phyloP scores from a whole-genome alignment of 441 rosid genomes.

The Lepidium campestre region DNA sequence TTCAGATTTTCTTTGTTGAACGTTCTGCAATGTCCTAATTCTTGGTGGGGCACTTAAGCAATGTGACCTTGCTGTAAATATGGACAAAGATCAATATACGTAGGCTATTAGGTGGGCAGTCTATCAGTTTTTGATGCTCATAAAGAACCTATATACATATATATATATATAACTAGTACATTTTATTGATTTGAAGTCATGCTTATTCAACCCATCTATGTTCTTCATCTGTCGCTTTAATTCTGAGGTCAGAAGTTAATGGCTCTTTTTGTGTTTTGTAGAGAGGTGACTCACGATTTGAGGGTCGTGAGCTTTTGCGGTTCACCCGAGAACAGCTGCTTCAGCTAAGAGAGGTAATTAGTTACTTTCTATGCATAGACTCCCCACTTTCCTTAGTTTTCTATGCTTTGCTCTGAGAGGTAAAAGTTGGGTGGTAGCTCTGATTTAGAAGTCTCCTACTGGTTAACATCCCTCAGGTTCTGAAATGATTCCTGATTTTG shows the following conservation, averaged over 20 bases:
- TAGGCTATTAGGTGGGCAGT: slow-evolving; percentile 17
- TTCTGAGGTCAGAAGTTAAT: slow-evolving; percentile 11
- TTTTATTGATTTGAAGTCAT: not conserved
- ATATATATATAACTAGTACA: not conserved
- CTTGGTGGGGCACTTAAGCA: slow-evolving; percentile 54
- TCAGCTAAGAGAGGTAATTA: slow-evolving; percentile 59
- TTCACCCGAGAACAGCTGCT: slow-evolving; percentile 72
- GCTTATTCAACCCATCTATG: not conserved
- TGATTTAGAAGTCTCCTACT: not conserved
- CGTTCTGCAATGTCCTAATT: slow-evolving; percentile 48
- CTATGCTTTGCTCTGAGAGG: not conserved
- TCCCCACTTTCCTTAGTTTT: not conserved
- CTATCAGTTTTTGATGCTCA: slow-evolving; percentile 9
- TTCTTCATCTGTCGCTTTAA: not conserved
- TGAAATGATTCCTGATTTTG: not conserved
- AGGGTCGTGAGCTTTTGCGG: slow-evolving; percentile 53
- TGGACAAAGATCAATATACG: slow-evolving; percentile 42
- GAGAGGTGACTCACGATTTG: slow-evolving; percentile 69
- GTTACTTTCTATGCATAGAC: not conserved
- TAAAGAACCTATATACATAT: slow-evolving; percentile 5
- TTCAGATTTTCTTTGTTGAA: not conserved
- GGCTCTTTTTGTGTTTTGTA: slow-evolving; percentile 25
- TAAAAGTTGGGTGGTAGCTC: not conserved
- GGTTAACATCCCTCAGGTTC: not conserved
- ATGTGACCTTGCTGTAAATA: slow-evolving; percentile 68